These are phyloP conservation scores for Trichocladium antarcticum DNA, from an alignment of 495 filamentous ascomycete genomes.

Conservation along the genomic window DNA sequence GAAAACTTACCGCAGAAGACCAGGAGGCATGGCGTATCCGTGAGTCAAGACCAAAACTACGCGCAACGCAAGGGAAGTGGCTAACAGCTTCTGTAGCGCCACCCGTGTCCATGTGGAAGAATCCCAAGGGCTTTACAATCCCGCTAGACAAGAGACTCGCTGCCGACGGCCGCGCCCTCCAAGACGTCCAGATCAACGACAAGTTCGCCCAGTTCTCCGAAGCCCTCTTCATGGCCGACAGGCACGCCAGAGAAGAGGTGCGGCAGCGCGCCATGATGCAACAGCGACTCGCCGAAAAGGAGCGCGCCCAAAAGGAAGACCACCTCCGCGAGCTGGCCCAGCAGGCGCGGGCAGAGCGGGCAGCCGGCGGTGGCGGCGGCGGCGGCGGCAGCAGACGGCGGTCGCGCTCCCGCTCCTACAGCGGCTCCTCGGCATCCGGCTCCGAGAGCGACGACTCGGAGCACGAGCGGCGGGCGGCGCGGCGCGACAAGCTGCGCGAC, in stretches of 20 bases:
- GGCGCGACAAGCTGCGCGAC: slow-evolving; percentile 67
- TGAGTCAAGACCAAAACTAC: background rate
- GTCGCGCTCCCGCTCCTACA: slow-evolving; percentile 42
- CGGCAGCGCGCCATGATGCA: slow-evolving; percentile 89
- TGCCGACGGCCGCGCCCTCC: slow-evolving; percentile 84
- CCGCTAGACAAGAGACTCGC: slow-evolving; percentile 92
- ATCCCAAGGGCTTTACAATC: slow-evolving; percentile 95
- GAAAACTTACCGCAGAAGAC: slow-evolving; percentile 92
- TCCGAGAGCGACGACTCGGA: slow-evolving; percentile 56
- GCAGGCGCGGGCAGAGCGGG: slow-evolving; percentile 75
- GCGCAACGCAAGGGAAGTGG: background rate
- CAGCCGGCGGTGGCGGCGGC: slow-evolving; percentile 38
- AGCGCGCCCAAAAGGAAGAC: slow-evolving; percentile 87
- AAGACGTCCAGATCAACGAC: slow-evolving; percentile 96
- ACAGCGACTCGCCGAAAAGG: slow-evolving; percentile 91
- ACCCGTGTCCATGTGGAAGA: slow-evolving; percentile 97
- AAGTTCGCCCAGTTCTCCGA: slow-evolving; percentile 97
- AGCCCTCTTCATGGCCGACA: slow-evolving; percentile 83
- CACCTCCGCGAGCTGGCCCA: slow-evolving; percentile 81
- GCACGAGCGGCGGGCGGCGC: slow-evolving; percentile 63
- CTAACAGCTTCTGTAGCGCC: slow-evolving; percentile 38
- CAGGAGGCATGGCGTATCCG: slow-evolving; percentile 90
- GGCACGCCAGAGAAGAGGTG: slow-evolving; percentile 92
- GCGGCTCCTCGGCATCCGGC: slow-evolving; percentile 46
- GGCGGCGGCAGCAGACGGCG: slow-evolving; percentile 40